Evolutionary conservation across 345 rosid genomes (phyloP).

Genomic region (Euphorbia peplus): DNA sequence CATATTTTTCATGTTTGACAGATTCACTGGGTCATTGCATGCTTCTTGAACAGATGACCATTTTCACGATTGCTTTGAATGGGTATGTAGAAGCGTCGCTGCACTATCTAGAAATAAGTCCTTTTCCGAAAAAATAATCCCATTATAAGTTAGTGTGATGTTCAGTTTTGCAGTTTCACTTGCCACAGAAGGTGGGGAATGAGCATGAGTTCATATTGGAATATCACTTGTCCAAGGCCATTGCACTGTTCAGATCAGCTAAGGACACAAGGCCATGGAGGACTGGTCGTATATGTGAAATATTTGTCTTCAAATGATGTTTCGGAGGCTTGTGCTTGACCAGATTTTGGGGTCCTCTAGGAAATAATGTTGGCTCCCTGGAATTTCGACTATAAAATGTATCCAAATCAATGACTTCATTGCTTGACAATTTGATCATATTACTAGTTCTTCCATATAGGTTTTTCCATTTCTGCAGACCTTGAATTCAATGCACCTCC

Average conservation of each 20-base stretch:
- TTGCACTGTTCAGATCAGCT: not conserved
- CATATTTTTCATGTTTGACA: slow-evolving; percentile 16
- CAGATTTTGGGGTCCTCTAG: not conserved
- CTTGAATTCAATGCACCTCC: not conserved
- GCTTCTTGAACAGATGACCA: slow-evolving; percentile 22
- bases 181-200: not conserved
- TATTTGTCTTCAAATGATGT: not conserved
- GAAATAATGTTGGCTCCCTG: not conserved
- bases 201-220: not conserved
- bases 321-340: not conserved
- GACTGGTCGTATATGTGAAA: not conserved
- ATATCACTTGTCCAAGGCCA: not conserved
- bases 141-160: not conserved
- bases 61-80: not conserved
- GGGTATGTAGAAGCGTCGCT: not conserved
- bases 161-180: not conserved
- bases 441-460: not conserved
- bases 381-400: not conserved
- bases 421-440: not conserved
- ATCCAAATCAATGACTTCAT: not conserved
- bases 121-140: not conserved
- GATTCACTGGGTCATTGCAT: slow-evolving; percentile 37
- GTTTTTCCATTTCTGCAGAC: not conserved
- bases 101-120: not conserved
- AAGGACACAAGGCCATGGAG: not conserved